Percentiles rank a stretch among this genome's conserved stretches.
phyloP scores from a whole-genome alignment of 2,329 filamentous ascomycete species.

The Fusarium fracticaudum region DNA sequence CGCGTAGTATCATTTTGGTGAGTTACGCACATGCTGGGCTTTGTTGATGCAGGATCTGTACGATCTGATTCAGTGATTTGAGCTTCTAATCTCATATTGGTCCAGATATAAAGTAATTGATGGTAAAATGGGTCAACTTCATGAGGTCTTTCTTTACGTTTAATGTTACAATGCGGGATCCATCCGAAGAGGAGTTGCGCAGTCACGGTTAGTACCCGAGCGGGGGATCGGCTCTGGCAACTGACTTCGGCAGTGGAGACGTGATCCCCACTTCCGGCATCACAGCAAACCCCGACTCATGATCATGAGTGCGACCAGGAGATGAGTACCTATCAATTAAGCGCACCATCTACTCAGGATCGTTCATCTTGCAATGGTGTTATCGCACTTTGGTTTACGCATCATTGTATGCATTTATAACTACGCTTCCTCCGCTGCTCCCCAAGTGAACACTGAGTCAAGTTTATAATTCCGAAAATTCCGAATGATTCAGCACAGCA shows the following conservation, averaged over 20 bases:
- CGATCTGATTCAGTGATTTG: neutral
- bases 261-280: neutral
- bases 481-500: neutral
- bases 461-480: neutral
- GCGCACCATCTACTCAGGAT: accelerated
- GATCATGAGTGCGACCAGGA: too few relatives aligned
- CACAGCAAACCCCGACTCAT: neutral
- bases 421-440: accelerated
- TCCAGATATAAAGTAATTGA: neutral
- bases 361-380: accelerated
- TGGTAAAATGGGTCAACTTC: neutral
- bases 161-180: neutral
- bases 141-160: neutral
- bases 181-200: neutral
- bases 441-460: accelerated
- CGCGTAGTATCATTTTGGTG: accelerated
- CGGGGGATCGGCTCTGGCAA: neutral
- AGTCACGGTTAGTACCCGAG: neutral
- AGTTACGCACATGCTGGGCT: neutral
- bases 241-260: neutral
- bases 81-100: neutral
- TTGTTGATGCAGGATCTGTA: neutral
- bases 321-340: neutral
- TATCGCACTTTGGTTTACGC: accelerated
- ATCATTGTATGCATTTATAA: accelerated